A percentile compares a stretch with the other conserved stretches of the same genome.
Conservation (phyloP, 257 asterid species). For the Nicotiana tabacum region DNA sequence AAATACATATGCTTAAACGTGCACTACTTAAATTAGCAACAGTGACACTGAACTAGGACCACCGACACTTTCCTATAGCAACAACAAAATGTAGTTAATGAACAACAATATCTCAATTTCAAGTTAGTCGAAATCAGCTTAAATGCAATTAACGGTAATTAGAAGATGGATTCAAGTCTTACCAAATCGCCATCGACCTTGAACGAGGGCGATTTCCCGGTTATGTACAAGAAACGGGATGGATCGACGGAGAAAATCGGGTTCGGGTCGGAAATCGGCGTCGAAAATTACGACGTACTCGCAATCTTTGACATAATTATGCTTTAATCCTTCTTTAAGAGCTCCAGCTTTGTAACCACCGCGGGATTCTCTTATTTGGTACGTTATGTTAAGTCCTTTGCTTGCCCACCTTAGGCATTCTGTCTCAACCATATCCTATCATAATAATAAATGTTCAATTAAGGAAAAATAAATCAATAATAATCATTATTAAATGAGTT, state of each 20-base stretch:
- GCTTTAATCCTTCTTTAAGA: constrained; percentile 85
- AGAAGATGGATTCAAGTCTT: constrained; percentile 4
- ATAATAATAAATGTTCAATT: not conserved
- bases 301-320: constrained; percentile 66
- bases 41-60: not conserved
- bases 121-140: not conserved
- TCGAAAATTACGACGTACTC: constrained; percentile 85
- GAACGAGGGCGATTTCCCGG: constrained; percentile 75
- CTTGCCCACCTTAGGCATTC: constrained; percentile 91
- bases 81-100: not conserved
- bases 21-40: not conserved
- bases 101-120: not conserved
- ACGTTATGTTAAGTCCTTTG: constrained; percentile 71
- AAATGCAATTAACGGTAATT: not conserved
- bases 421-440: constrained; percentile 84
- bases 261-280: constrained; percentile 94
- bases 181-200: constrained; percentile 97
- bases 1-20: constrained; percentile 1
- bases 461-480: not conserved
- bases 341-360: constrained; percentile 99
- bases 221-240: constrained; percentile 79
- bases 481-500: not conserved
- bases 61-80: constrained; percentile 46
- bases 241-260: constrained; percentile 73
- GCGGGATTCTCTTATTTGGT: constrained; percentile 75